Conservation (phyloP, 805 yeast species). For the Wickerhamomyces chambardii region DNA sequence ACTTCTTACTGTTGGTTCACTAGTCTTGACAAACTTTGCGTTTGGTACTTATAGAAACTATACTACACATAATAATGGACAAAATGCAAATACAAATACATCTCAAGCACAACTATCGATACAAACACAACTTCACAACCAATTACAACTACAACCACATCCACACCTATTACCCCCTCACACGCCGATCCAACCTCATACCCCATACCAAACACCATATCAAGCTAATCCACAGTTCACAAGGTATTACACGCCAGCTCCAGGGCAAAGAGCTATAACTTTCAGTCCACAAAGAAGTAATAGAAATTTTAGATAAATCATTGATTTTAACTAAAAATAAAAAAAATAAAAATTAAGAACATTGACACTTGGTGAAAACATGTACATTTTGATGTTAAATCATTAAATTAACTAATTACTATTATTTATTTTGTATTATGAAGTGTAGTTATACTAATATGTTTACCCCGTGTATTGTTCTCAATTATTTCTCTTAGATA, state of each 20-base stretch:
- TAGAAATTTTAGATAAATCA: too few relatives aligned
- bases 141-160: slow-evolving; percentile 3
- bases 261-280: too few relatives aligned
- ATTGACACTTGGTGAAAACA: too few relatives aligned
- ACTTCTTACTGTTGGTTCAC: slow-evolving; percentile 38
- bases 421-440: too few relatives aligned
- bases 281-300: too few relatives aligned
- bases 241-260: slow-evolving; percentile 12
- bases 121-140: neutral
- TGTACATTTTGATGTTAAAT: too few relatives aligned
- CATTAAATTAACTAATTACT: too few relatives aligned
- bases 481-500: slow-evolving; percentile 1
- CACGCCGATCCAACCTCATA: slow-evolving; percentile 10
- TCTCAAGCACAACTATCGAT: slow-evolving; percentile 1
- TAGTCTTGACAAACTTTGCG: slow-evolving; percentile 40
- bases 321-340: too few relatives aligned
- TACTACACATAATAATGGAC: slow-evolving; percentile 5
- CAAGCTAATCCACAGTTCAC: slow-evolving; percentile 12
- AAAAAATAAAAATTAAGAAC: too few relatives aligned
- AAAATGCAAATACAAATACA: too few relatives aligned
- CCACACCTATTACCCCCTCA: slow-evolving; percentile 10
- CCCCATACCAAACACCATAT: slow-evolving; percentile 13
- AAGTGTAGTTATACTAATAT: too few relatives aligned
- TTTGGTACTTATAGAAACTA: slow-evolving; percentile 33
- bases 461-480: too few relatives aligned